Base-by-base conservation (phyloP, 73 alveolate species). In the Blepharisma japonicum region DNA sequence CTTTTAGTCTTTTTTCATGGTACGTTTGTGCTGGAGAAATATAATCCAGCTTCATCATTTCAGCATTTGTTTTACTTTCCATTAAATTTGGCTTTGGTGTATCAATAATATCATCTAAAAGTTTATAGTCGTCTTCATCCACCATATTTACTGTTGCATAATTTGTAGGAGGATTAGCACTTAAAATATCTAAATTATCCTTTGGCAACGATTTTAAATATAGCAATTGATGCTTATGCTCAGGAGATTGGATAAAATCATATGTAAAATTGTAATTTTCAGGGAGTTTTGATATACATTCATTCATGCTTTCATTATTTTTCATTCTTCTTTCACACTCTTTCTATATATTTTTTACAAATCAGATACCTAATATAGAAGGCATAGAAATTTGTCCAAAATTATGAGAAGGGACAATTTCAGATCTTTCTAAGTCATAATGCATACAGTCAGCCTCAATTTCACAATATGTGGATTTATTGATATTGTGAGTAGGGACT, bases 61-160 rank as follows among this genome's bases (percentile, higher is more conserved):
- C 42, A 32, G 42, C 42, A 32, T 32, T 32, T 32, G 3, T 32
- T 32, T 32, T 32, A 32, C 3, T 32, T 32, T 32, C 42, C 3
- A 32, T 32, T 32, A 32, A 32, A 32, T 61, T 61, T 2, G 74
- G 74, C 23, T 61, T 61, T 9, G 74, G 5, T 14, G 23, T 61
- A 20, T 61, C 74, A 61, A 61, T n/a, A 20, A 61, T 14, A n/a
- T 61, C 50, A 61, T 61, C 74, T 61, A 61, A 20, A 2, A 61
- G 74, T 61, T 61, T 61, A 8, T 18, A 11, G 4, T 61, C 74
- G 23, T 61, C 74, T 61, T 61, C 74, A 61, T 14, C 14, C 3
- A 14, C 23, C 39, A 61, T 61, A n/a, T 18, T 8, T 2, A 61
- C 49, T 61, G 14, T 39, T 25, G 74, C 47, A 3, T 61, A 8